Evolutionary conservation across 2,329 filamentous ascomycete genomes (phyloP).

Genomic region (Fusarium caatingaense): DNA sequence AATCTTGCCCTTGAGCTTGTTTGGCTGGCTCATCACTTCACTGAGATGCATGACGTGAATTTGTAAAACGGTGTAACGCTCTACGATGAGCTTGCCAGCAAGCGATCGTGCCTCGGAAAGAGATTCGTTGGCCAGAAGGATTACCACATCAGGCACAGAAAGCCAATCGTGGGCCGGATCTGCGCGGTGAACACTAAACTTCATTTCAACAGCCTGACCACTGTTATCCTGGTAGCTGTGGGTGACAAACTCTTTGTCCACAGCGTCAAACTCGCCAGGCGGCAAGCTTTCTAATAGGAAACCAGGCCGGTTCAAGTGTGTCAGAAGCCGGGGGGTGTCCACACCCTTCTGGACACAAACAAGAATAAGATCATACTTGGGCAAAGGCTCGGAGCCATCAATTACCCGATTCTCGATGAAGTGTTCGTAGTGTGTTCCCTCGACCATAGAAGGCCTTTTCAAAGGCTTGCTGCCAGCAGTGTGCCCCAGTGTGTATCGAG

Average conservation of each 20-base stretch:
- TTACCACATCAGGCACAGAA: conserved; percentile 12
- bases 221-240: background rate
- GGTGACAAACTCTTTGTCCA: background rate
- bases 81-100: conserved; percentile 17
- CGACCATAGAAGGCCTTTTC: conserved; percentile 13
- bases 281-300: conserved; percentile 41
- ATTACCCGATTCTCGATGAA: conserved; percentile 48
- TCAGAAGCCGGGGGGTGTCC: conserved; percentile 28
- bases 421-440: conserved; percentile 25
- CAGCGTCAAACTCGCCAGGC: background rate
- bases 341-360: conserved; percentile 27
- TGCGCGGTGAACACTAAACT: conserved; percentile 9
- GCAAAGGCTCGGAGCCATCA: conserved; percentile 37
- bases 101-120: conserved; percentile 13
- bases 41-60: conserved; percentile 9
- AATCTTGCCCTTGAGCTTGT: conserved; percentile 42
- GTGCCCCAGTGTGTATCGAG: conserved; percentile 50
- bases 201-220: conserved; percentile 2
- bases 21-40: conserved; percentile 25
- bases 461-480: conserved; percentile 2
- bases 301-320: conserved; percentile 47
- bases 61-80: background rate
- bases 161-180: background rate
- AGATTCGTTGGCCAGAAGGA: conserved; percentile 35
- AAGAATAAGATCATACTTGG: conserved; percentile 52